These are phyloP conservation scores for Clitocybe nebularis DNA, from an alignment of 1,284 basidiomycete genomes.

Conservation along the genomic window DNA sequence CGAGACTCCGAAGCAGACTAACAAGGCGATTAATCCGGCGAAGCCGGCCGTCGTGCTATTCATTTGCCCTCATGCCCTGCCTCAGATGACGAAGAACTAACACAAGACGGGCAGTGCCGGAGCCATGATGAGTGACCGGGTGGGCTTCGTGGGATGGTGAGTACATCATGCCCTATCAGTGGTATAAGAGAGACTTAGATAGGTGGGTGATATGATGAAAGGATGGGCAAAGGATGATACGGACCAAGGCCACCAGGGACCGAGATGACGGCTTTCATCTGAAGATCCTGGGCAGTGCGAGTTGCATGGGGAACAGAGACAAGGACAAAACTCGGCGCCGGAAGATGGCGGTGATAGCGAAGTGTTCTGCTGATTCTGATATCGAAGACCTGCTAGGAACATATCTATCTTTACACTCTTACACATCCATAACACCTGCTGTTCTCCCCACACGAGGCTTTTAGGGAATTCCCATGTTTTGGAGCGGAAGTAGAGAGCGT, in stretches of 20 bases:
- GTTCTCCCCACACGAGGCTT: no score
- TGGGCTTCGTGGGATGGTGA: not conserved
- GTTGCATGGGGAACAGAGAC: not conserved
- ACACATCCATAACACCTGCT: no score
- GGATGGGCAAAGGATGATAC: no score
- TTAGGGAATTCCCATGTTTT: no score
- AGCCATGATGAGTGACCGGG: not conserved
- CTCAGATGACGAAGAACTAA: not conserved
- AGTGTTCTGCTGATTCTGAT: not conserved
- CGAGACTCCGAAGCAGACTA: no score
- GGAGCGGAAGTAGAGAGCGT: no score
- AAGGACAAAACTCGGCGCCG: slow-evolving; percentile 9
- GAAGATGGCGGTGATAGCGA: not conserved
- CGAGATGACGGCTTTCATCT: not conserved
- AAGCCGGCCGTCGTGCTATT: not conserved
- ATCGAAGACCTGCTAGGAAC: not conserved
- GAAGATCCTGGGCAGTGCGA: not conserved
- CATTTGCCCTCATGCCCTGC: not conserved
- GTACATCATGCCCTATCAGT: no score
- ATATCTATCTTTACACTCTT: no score
- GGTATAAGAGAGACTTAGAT: no score
- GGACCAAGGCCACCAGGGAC: not conserved
- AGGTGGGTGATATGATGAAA: no score
- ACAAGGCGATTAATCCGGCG: no score
- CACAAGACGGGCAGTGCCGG: not conserved